Percentiles rank a stretch among this genome's conserved stretches.
phyloP scores from a whole-genome alignment of 2,329 filamentous ascomycete species.

The Hypomyces rosellus region DNA sequence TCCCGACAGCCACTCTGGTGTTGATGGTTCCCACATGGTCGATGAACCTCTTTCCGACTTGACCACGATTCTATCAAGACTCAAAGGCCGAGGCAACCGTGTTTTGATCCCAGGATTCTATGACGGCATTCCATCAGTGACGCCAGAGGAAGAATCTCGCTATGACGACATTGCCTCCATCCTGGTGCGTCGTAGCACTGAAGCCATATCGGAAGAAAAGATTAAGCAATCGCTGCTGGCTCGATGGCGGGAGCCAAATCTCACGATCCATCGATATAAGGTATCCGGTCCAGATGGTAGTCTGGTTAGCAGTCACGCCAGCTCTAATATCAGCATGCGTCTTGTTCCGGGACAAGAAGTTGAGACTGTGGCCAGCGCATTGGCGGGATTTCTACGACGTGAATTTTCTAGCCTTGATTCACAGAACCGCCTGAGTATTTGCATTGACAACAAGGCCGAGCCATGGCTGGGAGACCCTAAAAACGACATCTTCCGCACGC shows the following conservation, averaged over 20 bases:
- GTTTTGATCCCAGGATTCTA: slow-evolving; percentile 87
- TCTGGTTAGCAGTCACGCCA: slow-evolving; percentile 84
- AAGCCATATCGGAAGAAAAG: slow-evolving; percentile 51
- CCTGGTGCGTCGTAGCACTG: slow-evolving; percentile 64
- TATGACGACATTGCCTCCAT: slow-evolving; percentile 81
- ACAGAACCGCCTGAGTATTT: slow-evolving; percentile 72
- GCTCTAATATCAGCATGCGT: slow-evolving; percentile 80
- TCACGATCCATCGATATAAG: slow-evolving; percentile 90
- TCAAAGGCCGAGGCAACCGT: slow-evolving; percentile 74
- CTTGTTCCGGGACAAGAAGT: slow-evolving; percentile 92
- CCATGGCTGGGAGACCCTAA: slow-evolving; percentile 91
- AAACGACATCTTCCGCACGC: slow-evolving; percentile 83
- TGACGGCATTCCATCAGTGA: slow-evolving; percentile 71
- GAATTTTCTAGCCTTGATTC: slow-evolving; percentile 72
- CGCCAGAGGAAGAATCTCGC: slow-evolving; percentile 66
- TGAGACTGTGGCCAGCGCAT: slow-evolving; percentile 61
- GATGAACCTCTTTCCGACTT: slow-evolving; percentile 91
- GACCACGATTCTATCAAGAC: slow-evolving; percentile 70
- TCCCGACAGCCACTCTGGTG: slow-evolving; percentile 89
- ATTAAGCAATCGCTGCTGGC: slow-evolving; percentile 84
- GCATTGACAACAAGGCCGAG: slow-evolving; percentile 88
- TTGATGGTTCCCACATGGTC: slow-evolving; percentile 87
- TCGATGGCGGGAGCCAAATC: slow-evolving; percentile 87
- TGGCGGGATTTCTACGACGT: slow-evolving; percentile 60
- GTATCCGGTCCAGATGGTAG: slow-evolving; percentile 89